Base-by-base conservation (phyloP, 768 basidiomycete species). In the Boletus fagicola region DNA sequence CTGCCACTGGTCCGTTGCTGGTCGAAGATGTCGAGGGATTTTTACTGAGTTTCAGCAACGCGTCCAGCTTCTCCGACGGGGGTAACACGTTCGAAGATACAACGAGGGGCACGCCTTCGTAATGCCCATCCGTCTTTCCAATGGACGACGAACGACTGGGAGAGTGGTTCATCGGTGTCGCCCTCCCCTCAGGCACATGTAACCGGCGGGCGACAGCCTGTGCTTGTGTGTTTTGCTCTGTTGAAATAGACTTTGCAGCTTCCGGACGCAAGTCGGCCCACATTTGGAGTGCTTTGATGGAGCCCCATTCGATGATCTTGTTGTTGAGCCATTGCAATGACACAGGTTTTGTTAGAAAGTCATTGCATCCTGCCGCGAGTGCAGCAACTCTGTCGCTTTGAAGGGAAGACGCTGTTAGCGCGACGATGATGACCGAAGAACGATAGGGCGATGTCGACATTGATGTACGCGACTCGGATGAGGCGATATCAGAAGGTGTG, bases 251-350 rank as follows among this genome's bases (percentile, higher is more conserved):
- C 62, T 74, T 78, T 24, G 76, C 80, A 26, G 73, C 76, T 51
- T 88, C 84, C 1, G 89, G 86, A 43, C 86, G 78, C 56, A 87
- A 75, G 68, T 92, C 91, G 12, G 91, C 92, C 87, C 90, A 94
- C 89, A 92, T 93, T 68, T 93, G 90, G 55, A 94, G 68, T 6
- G 90, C 91, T 70, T 94, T 94, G 75, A 99, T 98, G 4, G 93
- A 96, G 0, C 97, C 97, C 97, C 97, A 99, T 72, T 99, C 97
- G 59, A 96, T 92, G 69, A 98, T 95, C 78, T 99, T 99, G 77
- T 87, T 92, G 70, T 98, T 94, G 51, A 99, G 78, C 97, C 97
- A 99, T 45, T 88, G 80, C 30, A 97, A 78, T 8, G 92, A 93
- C 31, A 99, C 96, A 0, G 97, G 97, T 68, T 99, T 99, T 42